These are phyloP conservation scores for Fusarium musae DNA, from an alignment of 2,329 filamentous ascomycete species.

Conservation along the genomic window DNA sequence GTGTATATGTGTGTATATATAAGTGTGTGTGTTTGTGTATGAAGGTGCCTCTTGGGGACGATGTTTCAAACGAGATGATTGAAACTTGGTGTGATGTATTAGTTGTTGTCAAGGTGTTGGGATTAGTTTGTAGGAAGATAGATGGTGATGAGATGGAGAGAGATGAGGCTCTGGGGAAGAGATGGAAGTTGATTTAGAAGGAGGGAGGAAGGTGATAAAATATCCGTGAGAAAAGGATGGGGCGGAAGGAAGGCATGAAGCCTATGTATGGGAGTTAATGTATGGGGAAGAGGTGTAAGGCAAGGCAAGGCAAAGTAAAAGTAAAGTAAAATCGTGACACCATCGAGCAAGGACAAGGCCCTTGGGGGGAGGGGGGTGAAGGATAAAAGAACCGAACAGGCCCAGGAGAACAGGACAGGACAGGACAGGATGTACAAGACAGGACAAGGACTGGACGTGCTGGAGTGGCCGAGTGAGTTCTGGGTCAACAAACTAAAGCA, in stretches of 20 bases:
- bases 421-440: not conserved
- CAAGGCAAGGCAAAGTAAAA: conserved; percentile 8
- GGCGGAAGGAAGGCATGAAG: conserved; percentile 41
- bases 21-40: not conserved
- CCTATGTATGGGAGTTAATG: conserved; percentile 33
- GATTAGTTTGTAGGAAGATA: not conserved
- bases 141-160: conserved; percentile 1
- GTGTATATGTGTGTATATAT: not conserved
- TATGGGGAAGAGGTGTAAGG: conserved; percentile 39
- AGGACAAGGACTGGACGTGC: not conserved
- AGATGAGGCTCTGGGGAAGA: conserved; percentile 18
- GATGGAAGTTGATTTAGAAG: conserved; percentile 23
- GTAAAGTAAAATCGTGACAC: conserved; percentile 12
- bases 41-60: not conserved
- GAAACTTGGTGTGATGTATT: not conserved
- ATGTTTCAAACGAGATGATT: not conserved
- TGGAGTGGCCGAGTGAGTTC: conserved; percentile 19
- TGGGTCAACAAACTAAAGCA: conserved; percentile 28
- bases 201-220: conserved; percentile 44
- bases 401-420: not conserved
- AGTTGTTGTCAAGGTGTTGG: not conserved
- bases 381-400: not conserved
- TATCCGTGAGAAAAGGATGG: conserved; percentile 40
- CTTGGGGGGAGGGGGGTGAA: not conserved
- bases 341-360: not conserved